phyloP scores from a whole-genome alignment of 2,329 filamentous ascomycete genomes.

The Xylariaceae sp. region DNA sequence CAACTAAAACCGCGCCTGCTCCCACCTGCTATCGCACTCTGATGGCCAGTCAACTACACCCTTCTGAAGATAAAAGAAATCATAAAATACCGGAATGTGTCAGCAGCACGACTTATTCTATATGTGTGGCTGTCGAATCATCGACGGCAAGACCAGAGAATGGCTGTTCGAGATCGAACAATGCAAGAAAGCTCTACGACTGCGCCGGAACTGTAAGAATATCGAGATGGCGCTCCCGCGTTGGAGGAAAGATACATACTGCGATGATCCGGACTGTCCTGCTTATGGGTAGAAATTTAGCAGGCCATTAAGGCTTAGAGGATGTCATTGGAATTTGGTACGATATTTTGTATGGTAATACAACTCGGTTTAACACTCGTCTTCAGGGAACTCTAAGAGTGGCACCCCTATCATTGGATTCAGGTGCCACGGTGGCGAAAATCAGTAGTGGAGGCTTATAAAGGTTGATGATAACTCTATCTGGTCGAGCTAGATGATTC shows the following conservation, averaged over 20 bases:
- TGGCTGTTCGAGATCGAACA: constrained; percentile 33
- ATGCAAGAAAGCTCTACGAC: constrained; percentile 30
- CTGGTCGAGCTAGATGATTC: too few relatives aligned
- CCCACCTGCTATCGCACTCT: too few relatives aligned
- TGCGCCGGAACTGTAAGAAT: constrained; percentile 31
- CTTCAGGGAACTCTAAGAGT: too few relatives aligned
- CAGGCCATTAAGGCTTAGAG: too few relatives aligned
- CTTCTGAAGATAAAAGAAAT: neutral
- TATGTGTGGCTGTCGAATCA: constrained; percentile 36
- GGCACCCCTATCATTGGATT: too few relatives aligned
- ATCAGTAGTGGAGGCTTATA: too few relatives aligned
- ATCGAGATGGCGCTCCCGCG: constrained; percentile 36
- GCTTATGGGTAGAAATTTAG: constrained; percentile 18
- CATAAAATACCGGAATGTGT: constrained; percentile 27
- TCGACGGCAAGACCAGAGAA: constrained; percentile 30
- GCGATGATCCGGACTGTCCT: constrained; percentile 36
- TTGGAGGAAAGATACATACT: constrained; percentile 34
- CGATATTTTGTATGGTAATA: too few relatives aligned
- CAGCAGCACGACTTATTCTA: constrained; percentile 37
- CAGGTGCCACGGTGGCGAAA: too few relatives aligned
- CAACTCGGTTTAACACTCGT: too few relatives aligned
- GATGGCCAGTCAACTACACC: too few relatives aligned
- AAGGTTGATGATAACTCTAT: too few relatives aligned
- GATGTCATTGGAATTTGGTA: neutral
- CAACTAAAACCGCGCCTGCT: too few relatives aligned